These are phyloP conservation scores for Xerocomellus intermedius DNA, from an alignment of 768 basidiomycete genomes.

Conservation along the genomic window DNA sequence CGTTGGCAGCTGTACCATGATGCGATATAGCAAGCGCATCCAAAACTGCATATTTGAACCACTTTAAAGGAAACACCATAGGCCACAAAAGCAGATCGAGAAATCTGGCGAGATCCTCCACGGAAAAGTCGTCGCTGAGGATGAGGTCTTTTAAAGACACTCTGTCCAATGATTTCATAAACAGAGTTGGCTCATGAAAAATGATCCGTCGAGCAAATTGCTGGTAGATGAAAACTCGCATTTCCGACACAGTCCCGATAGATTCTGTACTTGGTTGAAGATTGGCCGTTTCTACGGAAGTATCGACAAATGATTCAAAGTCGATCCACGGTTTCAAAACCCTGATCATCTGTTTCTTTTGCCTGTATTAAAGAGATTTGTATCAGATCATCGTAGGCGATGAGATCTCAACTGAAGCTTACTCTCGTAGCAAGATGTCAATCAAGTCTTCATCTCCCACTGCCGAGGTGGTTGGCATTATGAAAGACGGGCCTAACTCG, in stretches of 20 bases:
- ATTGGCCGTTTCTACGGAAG: background rate
- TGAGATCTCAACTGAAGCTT: background rate
- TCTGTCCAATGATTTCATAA: slow-evolving; percentile 28
- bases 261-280: background rate
- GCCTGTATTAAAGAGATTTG: background rate
- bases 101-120: slow-evolving; percentile 22
- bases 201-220: slow-evolving; percentile 33
- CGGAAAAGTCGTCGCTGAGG: slow-evolving; percentile 30
- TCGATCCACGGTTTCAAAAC: slow-evolving; percentile 1
- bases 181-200: slow-evolving; percentile 29
- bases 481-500: background rate
- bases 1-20: slow-evolving; percentile 9
- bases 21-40: slow-evolving; percentile 21
- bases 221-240: background rate
- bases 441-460: slow-evolving; percentile 21
- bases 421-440: slow-evolving; percentile 11
- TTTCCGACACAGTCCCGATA: background rate
- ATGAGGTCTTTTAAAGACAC: slow-evolving; percentile 35
- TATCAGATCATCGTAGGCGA: background rate
- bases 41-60: slow-evolving; percentile 29
- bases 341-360: background rate
- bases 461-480: background rate
- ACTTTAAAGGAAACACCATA: slow-evolving; percentile 18
- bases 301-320: background rate
- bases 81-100: background rate